phyloP scores from a whole-genome alignment of 192 early-diverging fungal species.

The Entomortierella beljakovae region DNA sequence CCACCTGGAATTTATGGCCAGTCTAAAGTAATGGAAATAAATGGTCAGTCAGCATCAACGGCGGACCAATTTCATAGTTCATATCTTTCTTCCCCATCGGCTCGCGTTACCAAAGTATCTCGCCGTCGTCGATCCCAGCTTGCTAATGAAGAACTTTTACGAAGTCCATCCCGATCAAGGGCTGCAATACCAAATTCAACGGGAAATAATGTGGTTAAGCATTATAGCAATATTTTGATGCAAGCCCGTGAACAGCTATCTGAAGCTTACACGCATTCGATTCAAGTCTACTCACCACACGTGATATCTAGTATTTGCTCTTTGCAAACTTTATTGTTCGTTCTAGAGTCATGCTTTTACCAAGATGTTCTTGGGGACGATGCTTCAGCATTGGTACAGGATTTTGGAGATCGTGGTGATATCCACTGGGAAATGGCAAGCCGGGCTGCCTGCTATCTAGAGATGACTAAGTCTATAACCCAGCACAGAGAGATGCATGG shows the following conservation, averaged over 20 bases:
- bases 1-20: too few species aligned
- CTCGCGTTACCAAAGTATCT: constrained; percentile 26
- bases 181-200: neutral
- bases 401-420: neutral
- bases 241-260: constrained; percentile 19
- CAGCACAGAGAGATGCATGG: constrained; percentile 71
- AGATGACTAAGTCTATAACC: constrained; percentile 71
- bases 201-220: neutral
- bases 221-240: constrained; percentile 3
- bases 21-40: too few species aligned
- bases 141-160: neutral
- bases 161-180: neutral
- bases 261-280: constrained; percentile 8
- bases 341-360: constrained; percentile 36
- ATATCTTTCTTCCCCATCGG: constrained; percentile 20
- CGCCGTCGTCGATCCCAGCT: constrained; percentile 32
- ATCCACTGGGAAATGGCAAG: constrained; percentile 10
- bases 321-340: constrained; percentile 9
- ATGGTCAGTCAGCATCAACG: too few species aligned
- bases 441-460: constrained; percentile 46
- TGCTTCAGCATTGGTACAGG: too few species aligned
- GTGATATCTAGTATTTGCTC: constrained; percentile 26
- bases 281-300: constrained; percentile 14
- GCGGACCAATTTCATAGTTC: too few species aligned
- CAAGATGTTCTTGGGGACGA: neutral